phyloP scores from a whole-genome alignment of 2,329 filamentous ascomycete species.

The Ustilaginoidea virens region DNA sequence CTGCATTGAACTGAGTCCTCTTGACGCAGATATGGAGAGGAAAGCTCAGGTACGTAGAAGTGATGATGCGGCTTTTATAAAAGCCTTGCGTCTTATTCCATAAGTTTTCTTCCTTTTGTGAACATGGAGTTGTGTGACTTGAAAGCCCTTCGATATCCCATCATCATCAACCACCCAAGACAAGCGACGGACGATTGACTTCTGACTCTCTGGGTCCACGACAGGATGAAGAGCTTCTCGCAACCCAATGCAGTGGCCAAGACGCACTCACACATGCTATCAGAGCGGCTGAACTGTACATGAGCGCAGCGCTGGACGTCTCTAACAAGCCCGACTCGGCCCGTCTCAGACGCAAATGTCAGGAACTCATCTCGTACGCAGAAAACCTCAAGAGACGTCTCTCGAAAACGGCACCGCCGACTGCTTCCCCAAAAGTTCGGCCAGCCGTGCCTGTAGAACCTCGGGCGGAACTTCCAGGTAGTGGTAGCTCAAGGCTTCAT shows the following conservation, averaged over 20 bases:
- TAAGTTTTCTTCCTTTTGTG: not conserved
- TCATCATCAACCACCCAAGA: too few species aligned
- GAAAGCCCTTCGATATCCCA: too few species aligned
- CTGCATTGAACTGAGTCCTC: too few species aligned
- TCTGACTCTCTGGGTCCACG: not conserved
- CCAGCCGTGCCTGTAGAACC: not conserved
- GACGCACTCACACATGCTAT: conserved; percentile 65
- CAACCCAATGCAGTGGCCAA: conserved; percentile 18
- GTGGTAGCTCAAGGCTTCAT: conserved; percentile 63
- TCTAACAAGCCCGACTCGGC: conserved; percentile 45
- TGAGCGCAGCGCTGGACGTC: conserved; percentile 55
- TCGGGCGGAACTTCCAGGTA: too few species aligned
- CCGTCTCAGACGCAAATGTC: conserved; percentile 52
- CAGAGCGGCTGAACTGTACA: conserved; percentile 63
- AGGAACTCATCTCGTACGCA: conserved; percentile 53
- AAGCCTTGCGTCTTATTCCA: not conserved
- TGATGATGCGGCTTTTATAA: not conserved
- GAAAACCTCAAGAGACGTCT: conserved; percentile 53
- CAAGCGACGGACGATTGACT: too few species aligned
- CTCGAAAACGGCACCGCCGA: not conserved
- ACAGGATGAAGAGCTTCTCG: conserved; percentile 23
- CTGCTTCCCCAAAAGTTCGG: not conserved
- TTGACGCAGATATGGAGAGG: conserved; percentile 25
- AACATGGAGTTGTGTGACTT: not conserved
- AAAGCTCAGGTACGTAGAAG: conserved; percentile 19